Evolutionary conservation across 768 basidiomycete genomes (phyloP).

Genomic region (Serpula lacrymans): DNA sequence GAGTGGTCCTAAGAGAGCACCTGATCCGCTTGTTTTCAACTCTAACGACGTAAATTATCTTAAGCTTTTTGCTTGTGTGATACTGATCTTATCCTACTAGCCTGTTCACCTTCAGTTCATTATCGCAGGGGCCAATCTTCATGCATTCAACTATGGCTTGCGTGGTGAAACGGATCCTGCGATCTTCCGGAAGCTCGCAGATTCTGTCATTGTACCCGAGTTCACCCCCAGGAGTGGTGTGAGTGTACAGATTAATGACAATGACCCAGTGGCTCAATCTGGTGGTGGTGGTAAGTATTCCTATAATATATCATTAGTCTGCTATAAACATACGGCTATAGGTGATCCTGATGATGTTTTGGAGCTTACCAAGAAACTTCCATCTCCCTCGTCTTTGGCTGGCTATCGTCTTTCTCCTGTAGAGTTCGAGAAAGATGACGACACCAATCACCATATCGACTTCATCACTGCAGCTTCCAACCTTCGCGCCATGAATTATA

Average conservation of each 20-base stretch:
- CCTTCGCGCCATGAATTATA: conserved; percentile 93
- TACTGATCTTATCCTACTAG: conserved; percentile 37
- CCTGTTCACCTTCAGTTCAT: conserved; percentile 84
- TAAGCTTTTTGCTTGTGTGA: conserved; percentile 2
- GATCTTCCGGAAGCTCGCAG: conserved; percentile 80
- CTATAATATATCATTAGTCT: too few species aligned
- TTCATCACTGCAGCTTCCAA: conserved; percentile 98
- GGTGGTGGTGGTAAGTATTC: conserved; percentile 30
- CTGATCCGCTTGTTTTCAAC: conserved; percentile 85
- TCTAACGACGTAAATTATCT: conserved; percentile 71
- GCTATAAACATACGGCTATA: too few species aligned
- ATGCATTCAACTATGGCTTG: conserved; percentile 97
- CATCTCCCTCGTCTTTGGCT: conserved; percentile 85
- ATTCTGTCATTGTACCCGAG: conserved; percentile 81
- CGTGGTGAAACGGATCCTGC: conserved; percentile 80
- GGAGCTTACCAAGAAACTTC: conserved; percentile 65
- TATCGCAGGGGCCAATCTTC: conserved; percentile 91
- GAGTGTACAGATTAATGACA: conserved; percentile 91
- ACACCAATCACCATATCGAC: conserved; percentile 96
- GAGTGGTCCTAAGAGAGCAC: conserved; percentile 98
- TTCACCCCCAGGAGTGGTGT: conserved; percentile 93
- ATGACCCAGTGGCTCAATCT: conserved; percentile 73
- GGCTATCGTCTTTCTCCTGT: conserved; percentile 96
- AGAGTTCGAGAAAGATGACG: conserved; percentile 99
- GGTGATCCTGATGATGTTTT: conserved; percentile 52